These are phyloP conservation scores for Nothomitra cinnamomea DNA, from an alignment of 2,329 filamentous ascomycete species.

Conservation along the genomic window DNA sequence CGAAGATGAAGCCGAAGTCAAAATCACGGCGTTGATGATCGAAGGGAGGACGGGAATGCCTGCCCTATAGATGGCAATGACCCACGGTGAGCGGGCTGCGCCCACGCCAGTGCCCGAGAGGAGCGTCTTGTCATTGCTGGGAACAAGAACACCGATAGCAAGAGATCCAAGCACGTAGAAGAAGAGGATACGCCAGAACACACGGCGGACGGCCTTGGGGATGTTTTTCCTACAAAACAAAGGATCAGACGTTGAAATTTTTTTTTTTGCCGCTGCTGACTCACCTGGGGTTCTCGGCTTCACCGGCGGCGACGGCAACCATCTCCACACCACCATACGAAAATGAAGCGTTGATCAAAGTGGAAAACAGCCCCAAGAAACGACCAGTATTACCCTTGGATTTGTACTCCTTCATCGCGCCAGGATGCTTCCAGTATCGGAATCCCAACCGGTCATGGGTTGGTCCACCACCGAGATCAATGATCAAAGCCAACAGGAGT, in stretches of 20 bases:
- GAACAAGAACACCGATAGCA: conserved; percentile 23
- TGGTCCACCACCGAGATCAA: conserved; percentile 44
- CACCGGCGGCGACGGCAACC: conserved; percentile 31
- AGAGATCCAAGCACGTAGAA: conserved; percentile 24
- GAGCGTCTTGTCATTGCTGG: conserved; percentile 19
- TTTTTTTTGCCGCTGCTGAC: background rate
- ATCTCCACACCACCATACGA: conserved; percentile 34
- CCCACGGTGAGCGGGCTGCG: conserved; percentile 32
- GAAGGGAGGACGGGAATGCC: conserved; percentile 25
- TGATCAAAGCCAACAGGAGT: conserved; percentile 32
- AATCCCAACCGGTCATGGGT: conserved; percentile 45
- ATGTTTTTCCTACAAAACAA: conserved; percentile 13
- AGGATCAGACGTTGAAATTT: background rate
- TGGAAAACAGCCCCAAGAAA: conserved; percentile 34
- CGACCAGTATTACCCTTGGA: conserved; percentile 28
- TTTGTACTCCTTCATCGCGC: conserved; percentile 26
- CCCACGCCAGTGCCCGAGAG: conserved; percentile 18
- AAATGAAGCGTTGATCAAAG: conserved; percentile 30
- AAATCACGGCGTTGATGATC: conserved; percentile 25
- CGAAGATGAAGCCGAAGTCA: conserved; percentile 25
- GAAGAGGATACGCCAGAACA: conserved; percentile 29
- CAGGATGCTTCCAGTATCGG: conserved; percentile 40
- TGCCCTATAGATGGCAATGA: conserved; percentile 30
- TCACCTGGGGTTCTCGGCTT: conserved; percentile 26
- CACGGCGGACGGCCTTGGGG: conserved; percentile 24